Base-by-base conservation (phyloP, 768 basidiomycete species). In the Lactarius sanguifluus region DNA sequence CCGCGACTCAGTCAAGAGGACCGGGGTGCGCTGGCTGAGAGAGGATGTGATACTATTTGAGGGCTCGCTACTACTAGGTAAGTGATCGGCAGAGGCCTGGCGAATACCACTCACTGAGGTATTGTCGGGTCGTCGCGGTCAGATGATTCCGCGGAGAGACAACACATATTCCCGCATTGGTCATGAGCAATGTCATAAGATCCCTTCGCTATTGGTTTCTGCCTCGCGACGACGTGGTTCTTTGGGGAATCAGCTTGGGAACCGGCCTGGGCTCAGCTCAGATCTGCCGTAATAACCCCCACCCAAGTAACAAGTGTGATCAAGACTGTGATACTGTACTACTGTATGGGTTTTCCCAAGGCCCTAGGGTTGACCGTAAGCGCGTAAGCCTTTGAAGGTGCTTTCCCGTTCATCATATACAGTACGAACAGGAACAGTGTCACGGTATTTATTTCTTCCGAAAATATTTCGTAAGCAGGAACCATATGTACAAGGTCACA, bases 1-100 rank as follows among this genome's bases (percentile, higher is more conserved):
- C 67, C 18, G 75, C 73, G 1, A 9, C 68, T 5, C 50, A 28
- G 25, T 25, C 23, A 16, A 52, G 50, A 52, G 28, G 30, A 28
- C 28, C 16, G 54, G 32, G 18, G 15, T 9, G 54, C 18, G 15
- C 54, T 55, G 7, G 30, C 16, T 55, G 28, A 30, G 54, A 30
- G 28, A 30, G 12, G 40, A 30, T 16, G 50, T 13, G 1, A 30
- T 3, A 18, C 15, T 64, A 38, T 55, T 64, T 43, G 41, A 36
- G 40, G 13, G 8, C 10, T 7, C n/a, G 23, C 28, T 36, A 38
- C 23, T 12, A 9, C 34, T 2, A 15, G 20, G 28, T 38, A 43
- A 15, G 28, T 6, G 1, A 32, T 32, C 32, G 32, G 32, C 6
- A 6, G 54, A 16, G 34, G n/a, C 7, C 1, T 8, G 7, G 6